These are phyloP conservation scores for Lactarius trivialis DNA, from an alignment of 768 basidiomycete species.

Conservation along the genomic window DNA sequence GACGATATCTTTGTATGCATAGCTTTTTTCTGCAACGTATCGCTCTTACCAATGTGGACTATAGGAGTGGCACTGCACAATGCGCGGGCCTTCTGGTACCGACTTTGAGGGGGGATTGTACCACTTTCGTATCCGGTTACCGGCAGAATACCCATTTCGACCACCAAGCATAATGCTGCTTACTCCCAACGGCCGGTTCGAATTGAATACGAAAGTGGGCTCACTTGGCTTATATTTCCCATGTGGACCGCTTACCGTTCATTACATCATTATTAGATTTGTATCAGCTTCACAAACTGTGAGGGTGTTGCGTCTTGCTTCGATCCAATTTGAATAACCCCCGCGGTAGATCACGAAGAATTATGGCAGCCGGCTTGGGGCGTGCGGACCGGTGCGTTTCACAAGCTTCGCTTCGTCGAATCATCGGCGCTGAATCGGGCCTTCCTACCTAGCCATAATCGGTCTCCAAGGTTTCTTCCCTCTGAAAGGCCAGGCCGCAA, in stretches of 20 bases:
- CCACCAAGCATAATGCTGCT: conserved; percentile 95
- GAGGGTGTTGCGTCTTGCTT: conserved; percentile 29
- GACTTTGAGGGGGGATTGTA: conserved; percentile 96
- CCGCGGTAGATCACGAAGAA: conserved; percentile 79
- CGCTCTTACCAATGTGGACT: conserved; percentile 18
- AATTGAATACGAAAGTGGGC: conserved; percentile 87
- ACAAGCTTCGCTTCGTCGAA: not conserved
- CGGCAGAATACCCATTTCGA: conserved; percentile 93
- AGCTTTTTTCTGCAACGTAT: not conserved
- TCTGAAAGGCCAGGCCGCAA: conserved; percentile 78
- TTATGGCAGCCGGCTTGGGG: conserved; percentile 99
- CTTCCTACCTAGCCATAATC: conserved; percentile 55
- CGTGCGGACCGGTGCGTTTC: conserved; percentile 72
- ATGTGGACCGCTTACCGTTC: not conserved
- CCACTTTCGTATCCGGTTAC: conserved; percentile 85
- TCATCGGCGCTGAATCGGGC: not conserved
- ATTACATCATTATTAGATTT: conserved; percentile 49
- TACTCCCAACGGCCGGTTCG: conserved; percentile 95
- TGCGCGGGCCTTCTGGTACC: conserved; percentile 79
- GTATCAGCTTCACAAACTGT: conserved; percentile 92
- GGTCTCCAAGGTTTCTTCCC: conserved; percentile 88
- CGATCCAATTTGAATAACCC: conserved; percentile 22
- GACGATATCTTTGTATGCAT: conserved; percentile 82
- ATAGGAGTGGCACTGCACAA: conserved; percentile 95
- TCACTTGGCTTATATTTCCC: not conserved